Percentiles rank a stretch among this genome's conserved stretches.
phyloP scores from a whole-genome alignment of 352 stramenopile species.

The Thalassiosira mediterranea region DNA sequence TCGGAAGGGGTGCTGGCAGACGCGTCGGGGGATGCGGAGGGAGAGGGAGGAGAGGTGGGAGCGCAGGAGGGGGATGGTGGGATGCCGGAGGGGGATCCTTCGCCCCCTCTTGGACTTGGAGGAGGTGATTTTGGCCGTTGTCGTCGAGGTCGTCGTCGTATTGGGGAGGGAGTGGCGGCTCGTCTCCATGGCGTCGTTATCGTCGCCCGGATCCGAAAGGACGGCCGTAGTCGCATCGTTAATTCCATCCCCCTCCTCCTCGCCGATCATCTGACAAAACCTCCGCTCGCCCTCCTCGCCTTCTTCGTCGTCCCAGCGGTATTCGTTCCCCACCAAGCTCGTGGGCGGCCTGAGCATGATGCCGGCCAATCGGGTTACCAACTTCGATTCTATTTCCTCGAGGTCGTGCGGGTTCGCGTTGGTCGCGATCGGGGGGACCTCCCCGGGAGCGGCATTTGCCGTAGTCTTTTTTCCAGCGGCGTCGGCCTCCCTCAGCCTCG shows the following conservation, averaged over 20 bases:
- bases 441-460: neutral
- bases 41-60: slow-evolving; percentile 6
- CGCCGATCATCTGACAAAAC: neutral
- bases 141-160: neutral
- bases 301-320: slow-evolving; percentile 2
- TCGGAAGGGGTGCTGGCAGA: slow-evolving; percentile 89
- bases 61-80: neutral
- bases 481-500: slow-evolving; percentile 14
- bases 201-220: no score
- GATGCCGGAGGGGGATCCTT: slow-evolving; percentile 11
- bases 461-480: neutral
- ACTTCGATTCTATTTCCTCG: slow-evolving; percentile 39
- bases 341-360: slow-evolving; percentile 50
- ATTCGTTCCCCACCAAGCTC: neutral
- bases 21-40: slow-evolving; percentile 34
- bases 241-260: neutral
- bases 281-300: neutral
- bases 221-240: no score
- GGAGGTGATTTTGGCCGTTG: slow-evolving; percentile 2
- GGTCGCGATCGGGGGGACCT: neutral
- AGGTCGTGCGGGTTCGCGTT: slow-evolving; percentile 16
- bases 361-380: slow-evolving; percentile 31
- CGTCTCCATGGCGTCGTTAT: no score
- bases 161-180: neutral
- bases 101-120: neutral